A percentile compares a stretch with the other conserved stretches of the same genome.
Evolutionary conservation across 2,329 filamentous ascomycete genomes (phyloP).

Genomic region (Balansia obtecta): DNA sequence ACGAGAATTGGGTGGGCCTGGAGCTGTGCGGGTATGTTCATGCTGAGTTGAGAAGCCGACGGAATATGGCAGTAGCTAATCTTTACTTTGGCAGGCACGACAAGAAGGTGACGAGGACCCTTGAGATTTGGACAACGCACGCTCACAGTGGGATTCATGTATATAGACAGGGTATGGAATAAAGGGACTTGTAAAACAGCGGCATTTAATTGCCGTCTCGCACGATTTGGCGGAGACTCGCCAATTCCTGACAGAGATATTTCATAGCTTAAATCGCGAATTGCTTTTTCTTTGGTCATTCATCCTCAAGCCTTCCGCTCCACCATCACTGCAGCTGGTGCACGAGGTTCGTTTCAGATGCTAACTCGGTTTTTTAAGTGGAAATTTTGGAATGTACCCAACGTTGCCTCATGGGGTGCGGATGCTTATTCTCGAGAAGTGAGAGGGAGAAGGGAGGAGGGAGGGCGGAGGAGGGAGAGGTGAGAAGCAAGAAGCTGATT

Average conservation of each 20-base stretch:
- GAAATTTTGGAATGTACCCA: too few relatives aligned
- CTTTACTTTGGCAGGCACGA: conserved; percentile 30
- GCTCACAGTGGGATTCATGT: conserved; percentile 17
- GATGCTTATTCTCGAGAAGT: too few relatives aligned
- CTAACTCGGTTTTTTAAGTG: too few relatives aligned
- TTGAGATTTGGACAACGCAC: conserved; percentile 17
- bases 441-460: too few relatives aligned
- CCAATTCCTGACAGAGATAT: neutral
- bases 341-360: too few relatives aligned
- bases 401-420: too few relatives aligned
- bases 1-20: conserved; percentile 60
- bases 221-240: neutral
- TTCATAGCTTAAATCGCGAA: neutral
- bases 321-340: neutral
- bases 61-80: neutral
- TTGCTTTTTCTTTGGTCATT: neutral
- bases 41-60: neutral
- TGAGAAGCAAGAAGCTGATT: too few relatives aligned
- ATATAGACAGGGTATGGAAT: conserved; percentile 17
- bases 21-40: conserved; percentile 50
- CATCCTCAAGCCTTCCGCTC: neutral
- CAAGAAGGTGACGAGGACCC: conserved; percentile 42
- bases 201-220: neutral
- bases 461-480: too few relatives aligned
- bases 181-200: neutral